Evolutionary conservation across 371 early-diverging fungal genomes (phyloP).

Genomic region (Batkoa obscura): DNA sequence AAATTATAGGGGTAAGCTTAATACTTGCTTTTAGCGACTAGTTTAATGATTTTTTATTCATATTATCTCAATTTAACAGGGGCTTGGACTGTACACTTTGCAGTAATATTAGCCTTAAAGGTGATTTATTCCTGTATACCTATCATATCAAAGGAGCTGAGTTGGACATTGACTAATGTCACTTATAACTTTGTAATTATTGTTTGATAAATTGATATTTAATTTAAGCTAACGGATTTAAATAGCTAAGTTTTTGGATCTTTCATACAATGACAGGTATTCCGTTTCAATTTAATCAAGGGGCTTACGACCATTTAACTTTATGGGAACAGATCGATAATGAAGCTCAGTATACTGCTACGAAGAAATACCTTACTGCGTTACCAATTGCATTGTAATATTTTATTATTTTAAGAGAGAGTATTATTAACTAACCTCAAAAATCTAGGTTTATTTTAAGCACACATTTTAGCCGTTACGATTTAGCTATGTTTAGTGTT

Average conservation of each 20-base stretch:
- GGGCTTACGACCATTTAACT: conserved; percentile 83
- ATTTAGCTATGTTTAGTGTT: conserved; percentile 61
- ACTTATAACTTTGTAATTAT: conserved; percentile 60
- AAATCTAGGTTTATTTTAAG: conserved; percentile 69
- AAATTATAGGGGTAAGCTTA: conserved; percentile 6
- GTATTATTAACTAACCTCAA: neutral
- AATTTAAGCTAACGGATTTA: neutral
- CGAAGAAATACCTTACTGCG: conserved; percentile 84
- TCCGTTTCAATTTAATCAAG: conserved; percentile 86
- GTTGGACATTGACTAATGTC: conserved; percentile 91
- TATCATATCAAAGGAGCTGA: conserved; percentile 67
- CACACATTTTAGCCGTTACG: conserved; percentile 91
- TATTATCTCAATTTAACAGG: conserved; percentile 24
- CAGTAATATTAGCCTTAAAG: conserved; percentile 59
- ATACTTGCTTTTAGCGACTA: too few relatives aligned
- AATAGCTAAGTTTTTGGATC: conserved; percentile 80
- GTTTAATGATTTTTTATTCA: neutral
- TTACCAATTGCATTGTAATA: conserved; percentile 85
- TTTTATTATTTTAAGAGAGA: neutral
- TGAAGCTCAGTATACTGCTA: conserved; percentile 90
- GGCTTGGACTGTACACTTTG: conserved; percentile 73
- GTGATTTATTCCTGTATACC: conserved; percentile 74
- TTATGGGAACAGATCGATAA: conserved; percentile 97
- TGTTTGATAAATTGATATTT: neutral
- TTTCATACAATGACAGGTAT: conserved; percentile 92